Conservation (phyloP, 1,284 basidiomycete species). For the Termitomyces sp. region DNA sequence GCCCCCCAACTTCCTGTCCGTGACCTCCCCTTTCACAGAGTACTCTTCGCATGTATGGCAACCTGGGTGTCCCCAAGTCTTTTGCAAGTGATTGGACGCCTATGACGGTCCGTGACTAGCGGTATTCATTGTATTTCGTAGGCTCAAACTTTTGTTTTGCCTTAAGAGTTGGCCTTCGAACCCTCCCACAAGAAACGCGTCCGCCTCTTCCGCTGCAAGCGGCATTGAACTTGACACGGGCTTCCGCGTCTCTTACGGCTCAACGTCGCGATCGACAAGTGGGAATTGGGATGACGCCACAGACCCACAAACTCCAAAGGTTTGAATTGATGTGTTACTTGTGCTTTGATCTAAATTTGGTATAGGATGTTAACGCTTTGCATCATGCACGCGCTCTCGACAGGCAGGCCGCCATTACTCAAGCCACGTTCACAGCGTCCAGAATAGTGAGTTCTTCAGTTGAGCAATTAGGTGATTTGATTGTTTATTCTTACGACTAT, state of each 20-base stretch:
- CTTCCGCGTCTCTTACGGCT: slow-evolving; percentile 45
- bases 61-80: slow-evolving; percentile 4
- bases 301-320: slow-evolving; percentile 44
- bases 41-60: slow-evolving; percentile 36
- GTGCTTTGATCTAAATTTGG: slow-evolving; percentile 11
- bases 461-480: slow-evolving; percentile 12
- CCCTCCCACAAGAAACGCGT: slow-evolving; percentile 52
- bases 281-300: slow-evolving; percentile 60
- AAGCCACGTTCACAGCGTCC: slow-evolving; percentile 31
- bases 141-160: slow-evolving; percentile 1
- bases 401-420: slow-evolving; percentile 39
- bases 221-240: slow-evolving; percentile 44
- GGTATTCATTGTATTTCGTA: neutral
- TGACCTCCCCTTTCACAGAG: neutral
- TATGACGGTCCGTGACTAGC: slow-evolving; percentile 40
- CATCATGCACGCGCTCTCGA: slow-evolving; percentile 39
- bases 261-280: slow-evolving; percentile 44
- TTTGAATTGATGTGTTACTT: slow-evolving; percentile 28
- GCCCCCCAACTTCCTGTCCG: slow-evolving; percentile 7
- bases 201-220: slow-evolving; percentile 55
- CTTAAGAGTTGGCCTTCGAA: slow-evolving; percentile 54
- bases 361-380: slow-evolving; percentile 33
- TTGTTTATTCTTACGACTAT: slow-evolving; percentile 18
- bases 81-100: slow-evolving; percentile 8
- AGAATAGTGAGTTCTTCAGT: slow-evolving; percentile 36